Conservation (phyloP, 176 grass and related monocot genomes). For the Oryza glaberrima region DNA sequence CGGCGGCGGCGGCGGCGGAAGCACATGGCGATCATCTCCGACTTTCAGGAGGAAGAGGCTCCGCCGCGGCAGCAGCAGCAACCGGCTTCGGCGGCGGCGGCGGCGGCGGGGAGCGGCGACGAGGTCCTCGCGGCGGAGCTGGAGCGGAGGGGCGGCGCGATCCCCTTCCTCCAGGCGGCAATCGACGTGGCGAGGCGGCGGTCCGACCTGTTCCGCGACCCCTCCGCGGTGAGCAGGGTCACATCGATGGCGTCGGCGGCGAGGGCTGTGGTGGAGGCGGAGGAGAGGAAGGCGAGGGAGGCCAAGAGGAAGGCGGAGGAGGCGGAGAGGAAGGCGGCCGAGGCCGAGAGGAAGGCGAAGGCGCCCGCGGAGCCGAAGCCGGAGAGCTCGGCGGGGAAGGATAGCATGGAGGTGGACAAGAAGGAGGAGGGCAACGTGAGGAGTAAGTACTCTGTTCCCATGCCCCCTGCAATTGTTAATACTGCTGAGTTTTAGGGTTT, state of each 20-base stretch:
- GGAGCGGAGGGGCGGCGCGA: conserved; percentile 59
- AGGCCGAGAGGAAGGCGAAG: conserved; percentile 39
- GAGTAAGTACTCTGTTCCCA: conserved; percentile 47
- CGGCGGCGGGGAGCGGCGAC: conserved; percentile 43
- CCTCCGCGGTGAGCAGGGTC: conserved; percentile 57
- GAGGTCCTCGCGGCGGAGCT: conserved; percentile 57
- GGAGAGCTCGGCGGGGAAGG: conserved; percentile 34
- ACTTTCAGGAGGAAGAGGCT: conserved; percentile 71
- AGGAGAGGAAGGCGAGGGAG: conserved; percentile 50
- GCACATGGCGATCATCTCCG: conserved; percentile 87
- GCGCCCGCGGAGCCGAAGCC: conserved; percentile 1
- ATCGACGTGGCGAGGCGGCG: conserved; percentile 64
- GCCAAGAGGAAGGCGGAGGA: conserved; percentile 48
- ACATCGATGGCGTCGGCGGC: conserved; percentile 55
- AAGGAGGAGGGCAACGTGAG: conserved; percentile 50
- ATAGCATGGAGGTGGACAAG: conserved; percentile 43
- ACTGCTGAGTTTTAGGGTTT: not conserved
- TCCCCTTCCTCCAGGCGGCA: conserved; percentile 67
- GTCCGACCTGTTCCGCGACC: conserved; percentile 71
- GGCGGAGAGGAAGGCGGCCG: conserved; percentile 25
- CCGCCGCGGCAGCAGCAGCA: conserved; percentile 9
- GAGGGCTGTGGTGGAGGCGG: conserved; percentile 74
- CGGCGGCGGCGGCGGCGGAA: not conserved
- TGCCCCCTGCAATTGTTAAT: not conserved
- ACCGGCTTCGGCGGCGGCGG: conserved; percentile 13